Conservation (phyloP, 352 stramenopile genomes). For the Globisporangium alternatum region DNA sequence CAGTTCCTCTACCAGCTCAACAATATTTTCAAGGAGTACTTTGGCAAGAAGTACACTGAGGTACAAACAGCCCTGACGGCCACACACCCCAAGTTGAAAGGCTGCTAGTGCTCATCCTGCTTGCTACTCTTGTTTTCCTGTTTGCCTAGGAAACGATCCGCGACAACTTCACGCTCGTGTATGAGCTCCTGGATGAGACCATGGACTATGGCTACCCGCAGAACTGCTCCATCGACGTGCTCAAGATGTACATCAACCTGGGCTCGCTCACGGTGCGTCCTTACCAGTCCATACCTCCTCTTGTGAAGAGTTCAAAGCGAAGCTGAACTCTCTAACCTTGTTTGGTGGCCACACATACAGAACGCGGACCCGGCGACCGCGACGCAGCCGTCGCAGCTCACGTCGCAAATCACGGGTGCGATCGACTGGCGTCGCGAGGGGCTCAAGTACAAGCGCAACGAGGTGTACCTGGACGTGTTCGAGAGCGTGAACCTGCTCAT, state of each 20-base stretch:
- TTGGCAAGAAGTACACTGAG: slow-evolving; percentile 97
- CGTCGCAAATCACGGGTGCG: slow-evolving; percentile 77
- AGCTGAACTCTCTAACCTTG: too few species aligned
- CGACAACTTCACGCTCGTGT: slow-evolving; percentile 99
- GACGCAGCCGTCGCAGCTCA: slow-evolving; percentile 86
- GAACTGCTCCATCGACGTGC: slow-evolving; percentile 97
- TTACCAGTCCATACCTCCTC: background rate
- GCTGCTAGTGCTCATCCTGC: too few species aligned
- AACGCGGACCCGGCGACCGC: slow-evolving; percentile 89
- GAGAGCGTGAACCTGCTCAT: slow-evolving; percentile 97
- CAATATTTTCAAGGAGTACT: slow-evolving; percentile 96
- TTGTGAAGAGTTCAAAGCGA: too few species aligned
- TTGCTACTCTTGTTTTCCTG: background rate
- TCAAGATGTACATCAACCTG: slow-evolving; percentile 98
- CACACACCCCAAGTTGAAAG: too few species aligned
- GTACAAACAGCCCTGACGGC: slow-evolving; percentile 12
- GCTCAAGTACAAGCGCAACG: slow-evolving; percentile 98
- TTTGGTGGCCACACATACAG: too few species aligned
- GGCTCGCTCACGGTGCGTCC: slow-evolving; percentile 68
- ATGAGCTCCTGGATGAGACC: slow-evolving; percentile 98
- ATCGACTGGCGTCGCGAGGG: slow-evolving; percentile 95
- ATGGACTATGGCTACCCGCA: slow-evolving; percentile 99
- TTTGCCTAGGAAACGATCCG: slow-evolving; percentile 85
- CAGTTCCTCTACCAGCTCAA: slow-evolving; percentile 97
- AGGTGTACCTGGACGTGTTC: slow-evolving; percentile 98